These are phyloP conservation scores for Juncus effusus DNA, from an alignment of 176 grass and related monocot species.

Conservation along the genomic window DNA sequence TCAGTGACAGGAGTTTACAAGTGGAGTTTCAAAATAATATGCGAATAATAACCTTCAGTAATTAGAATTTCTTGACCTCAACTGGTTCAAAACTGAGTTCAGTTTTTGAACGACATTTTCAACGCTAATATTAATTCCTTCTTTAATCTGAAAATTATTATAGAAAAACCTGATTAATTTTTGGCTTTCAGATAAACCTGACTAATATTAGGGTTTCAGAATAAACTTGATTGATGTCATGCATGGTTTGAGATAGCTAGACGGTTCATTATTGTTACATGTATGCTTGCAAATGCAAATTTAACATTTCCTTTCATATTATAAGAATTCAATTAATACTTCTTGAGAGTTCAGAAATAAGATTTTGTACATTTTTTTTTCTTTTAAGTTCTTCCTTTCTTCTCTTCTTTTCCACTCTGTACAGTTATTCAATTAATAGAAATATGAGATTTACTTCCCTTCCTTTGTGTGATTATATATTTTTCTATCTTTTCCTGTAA, in stretches of 20 bases:
- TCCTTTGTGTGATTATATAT: not conserved
- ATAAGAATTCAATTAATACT: not conserved
- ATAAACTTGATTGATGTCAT: not conserved
- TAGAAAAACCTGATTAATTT: not conserved
- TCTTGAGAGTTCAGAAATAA: conserved; percentile 1
- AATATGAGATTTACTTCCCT: conserved; percentile 3
- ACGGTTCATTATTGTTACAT: not conserved
- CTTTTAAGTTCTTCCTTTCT: not conserved
- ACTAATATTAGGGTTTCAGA: not conserved
- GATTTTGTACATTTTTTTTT: conserved; percentile 15
- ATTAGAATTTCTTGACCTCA: not conserved
- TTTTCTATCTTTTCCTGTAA: not conserved
- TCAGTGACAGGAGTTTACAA: no score
- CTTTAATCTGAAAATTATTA: conserved; percentile 37
- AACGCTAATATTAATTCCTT: conserved; percentile 34
- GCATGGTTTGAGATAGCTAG: not conserved
- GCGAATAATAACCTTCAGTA: no score
- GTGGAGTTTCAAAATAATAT: no score
- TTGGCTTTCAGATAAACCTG: not conserved
- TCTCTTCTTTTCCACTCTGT: not conserved
- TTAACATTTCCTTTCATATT: conserved; percentile 3
- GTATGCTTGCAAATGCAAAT: not conserved
- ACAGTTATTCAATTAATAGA: not conserved
- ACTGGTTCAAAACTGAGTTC: conserved; percentile 26
- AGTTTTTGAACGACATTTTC: conserved; percentile 52